A percentile compares a stretch with the other conserved stretches of the same genome.
These are phyloP conservation scores for Ichthyophthirius multifiliis DNA, from an alignment of 169 alveolate genomes.

Conservation along the genomic window DNA sequence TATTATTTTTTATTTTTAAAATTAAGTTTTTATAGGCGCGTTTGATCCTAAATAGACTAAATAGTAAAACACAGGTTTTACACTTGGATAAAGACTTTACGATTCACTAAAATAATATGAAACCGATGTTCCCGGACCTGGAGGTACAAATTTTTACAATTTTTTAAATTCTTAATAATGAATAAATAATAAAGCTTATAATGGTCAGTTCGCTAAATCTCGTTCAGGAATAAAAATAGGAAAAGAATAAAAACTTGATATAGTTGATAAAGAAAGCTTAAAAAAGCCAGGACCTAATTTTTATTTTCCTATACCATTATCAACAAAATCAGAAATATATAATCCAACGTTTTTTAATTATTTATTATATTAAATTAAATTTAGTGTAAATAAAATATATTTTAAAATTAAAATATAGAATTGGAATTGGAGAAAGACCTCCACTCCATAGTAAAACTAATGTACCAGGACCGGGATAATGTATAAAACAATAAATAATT, in stretches of 20 bases:
- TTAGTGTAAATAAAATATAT: neutral
- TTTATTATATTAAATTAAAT: neutral
- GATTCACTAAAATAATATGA: neutral
- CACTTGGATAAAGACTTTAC: neutral
- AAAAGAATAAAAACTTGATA: neutral
- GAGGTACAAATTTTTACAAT: neutral
- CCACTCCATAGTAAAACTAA: neutral
- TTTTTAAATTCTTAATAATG: neutral
- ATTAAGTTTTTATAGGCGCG: neutral
- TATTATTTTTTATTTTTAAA: neutral
- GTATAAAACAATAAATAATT: neutral
- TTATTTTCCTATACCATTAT: neutral
- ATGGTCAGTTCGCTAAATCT: neutral
- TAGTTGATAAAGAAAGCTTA: neutral
- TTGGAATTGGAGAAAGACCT: neutral
- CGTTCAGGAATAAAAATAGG: neutral
- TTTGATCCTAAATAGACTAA: neutral
- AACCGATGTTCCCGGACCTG: neutral
- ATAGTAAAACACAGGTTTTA: neutral
- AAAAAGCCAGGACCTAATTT: neutral
- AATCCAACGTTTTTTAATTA: neutral
- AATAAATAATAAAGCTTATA: neutral
- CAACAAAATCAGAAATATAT: neutral
- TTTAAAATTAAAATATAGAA: neutral
- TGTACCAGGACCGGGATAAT: conserved; percentile 1